These are phyloP conservation scores for Mycena latifolia DNA, from an alignment of 768 basidiomycete species.

Conservation along the genomic window DNA sequence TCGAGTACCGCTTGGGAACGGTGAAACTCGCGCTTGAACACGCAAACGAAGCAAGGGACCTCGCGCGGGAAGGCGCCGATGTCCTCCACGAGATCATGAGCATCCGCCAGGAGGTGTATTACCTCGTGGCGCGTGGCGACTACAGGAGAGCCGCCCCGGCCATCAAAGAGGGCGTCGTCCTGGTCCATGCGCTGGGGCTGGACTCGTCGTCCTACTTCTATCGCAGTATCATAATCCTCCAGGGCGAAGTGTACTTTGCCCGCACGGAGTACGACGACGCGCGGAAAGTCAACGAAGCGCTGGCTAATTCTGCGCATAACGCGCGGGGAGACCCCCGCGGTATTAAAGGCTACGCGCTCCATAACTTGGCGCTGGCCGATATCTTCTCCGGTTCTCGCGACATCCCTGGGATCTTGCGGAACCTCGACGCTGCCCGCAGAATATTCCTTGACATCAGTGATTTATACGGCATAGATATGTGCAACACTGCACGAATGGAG, in stretches of 20 bases:
- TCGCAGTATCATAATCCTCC: neutral
- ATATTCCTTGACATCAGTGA: constrained; percentile 1
- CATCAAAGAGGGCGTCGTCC: neutral
- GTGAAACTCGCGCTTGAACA: neutral
- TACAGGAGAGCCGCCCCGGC: neutral
- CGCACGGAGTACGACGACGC: constrained; percentile 4
- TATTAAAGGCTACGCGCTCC: too few relatives aligned
- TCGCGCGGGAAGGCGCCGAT: too few relatives aligned
- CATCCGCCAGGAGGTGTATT: too few relatives aligned
- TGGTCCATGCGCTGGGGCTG: neutral
- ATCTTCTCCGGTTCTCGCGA: neutral
- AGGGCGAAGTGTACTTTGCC: constrained; percentile 2
- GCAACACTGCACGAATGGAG: constrained; percentile 4
- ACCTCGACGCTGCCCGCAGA: neutral
- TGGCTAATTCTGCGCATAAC: neutral
- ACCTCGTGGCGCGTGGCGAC: too few relatives aligned
- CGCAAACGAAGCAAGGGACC: neutral
- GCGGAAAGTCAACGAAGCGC: constrained; percentile 3
- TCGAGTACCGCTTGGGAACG: neutral
- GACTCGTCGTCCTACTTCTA: neutral
- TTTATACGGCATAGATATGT: neutral
- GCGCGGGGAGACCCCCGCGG: neutral
- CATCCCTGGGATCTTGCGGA: neutral
- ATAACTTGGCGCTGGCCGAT: too few relatives aligned
- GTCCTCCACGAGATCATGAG: too few relatives aligned